Base-by-base conservation (phyloP, 768 basidiomycete species). In the Rhodotorula toruloides region DNA sequence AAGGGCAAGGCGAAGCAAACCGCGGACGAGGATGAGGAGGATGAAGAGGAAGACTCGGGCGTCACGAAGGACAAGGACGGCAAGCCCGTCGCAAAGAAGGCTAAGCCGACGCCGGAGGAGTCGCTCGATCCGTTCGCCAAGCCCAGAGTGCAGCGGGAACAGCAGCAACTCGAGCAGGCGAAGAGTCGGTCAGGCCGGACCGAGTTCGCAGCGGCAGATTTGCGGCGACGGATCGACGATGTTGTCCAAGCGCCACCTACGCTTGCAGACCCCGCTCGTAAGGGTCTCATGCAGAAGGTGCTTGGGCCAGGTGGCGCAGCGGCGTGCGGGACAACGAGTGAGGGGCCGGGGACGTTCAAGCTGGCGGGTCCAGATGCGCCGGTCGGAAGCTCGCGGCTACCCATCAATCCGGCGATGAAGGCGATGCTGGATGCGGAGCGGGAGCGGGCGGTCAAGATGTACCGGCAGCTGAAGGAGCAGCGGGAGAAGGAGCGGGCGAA, bases 391-490 rank as follows among this genome's bases (percentile, higher is more conserved):
- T 40, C 54, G 43, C 36, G 70, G 58, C 37, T 67, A 50, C 81
- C 87, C 13, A 70, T 90, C 37, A 86, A 86, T 36, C 85, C 89
- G 83, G 84, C 86, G 21, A 87, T 89, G 78, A 85, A 84, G 75
- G 80, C 81, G 11, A 84, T 88, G 84, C 84, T 91, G 83, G 87
- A 87, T 73, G 80, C 81, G 58, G 88, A 90, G 63, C 81, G 89
- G 68, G 85, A 87, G 72, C 85, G 82, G 65, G 87, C 79, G 29
- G 85, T 91, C 65, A 78, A 77, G 73, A 80, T 82, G 59, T 90
- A 89, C 76, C 79, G 89, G 65, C 82, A 86, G 76, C 73, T 90
- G 76, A 89, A 86, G 58, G 70, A 71, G 62, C 37, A 71, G 61
- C 52, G 58, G 76, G 88, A 86, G 53, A 29, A 58, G 63, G 60